These are phyloP conservation scores for Paracamarosporium sp. DNA, from an alignment of 2,329 filamentous ascomycete genomes.

Conservation along the genomic window DNA sequence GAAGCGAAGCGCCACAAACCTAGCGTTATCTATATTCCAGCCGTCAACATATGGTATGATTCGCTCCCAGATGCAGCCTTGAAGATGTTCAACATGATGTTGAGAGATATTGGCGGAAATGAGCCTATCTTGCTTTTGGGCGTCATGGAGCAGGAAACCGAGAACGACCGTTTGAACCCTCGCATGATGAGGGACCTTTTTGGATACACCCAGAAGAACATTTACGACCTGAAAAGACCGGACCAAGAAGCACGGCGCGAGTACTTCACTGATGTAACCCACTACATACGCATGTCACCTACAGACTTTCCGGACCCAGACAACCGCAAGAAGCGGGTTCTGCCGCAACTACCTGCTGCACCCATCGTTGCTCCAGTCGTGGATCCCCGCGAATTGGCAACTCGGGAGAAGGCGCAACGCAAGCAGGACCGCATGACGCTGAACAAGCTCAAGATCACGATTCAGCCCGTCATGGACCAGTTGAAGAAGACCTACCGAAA, in stretches of 20 bases:
- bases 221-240: slow-evolving; percentile 73
- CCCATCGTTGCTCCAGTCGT: slow-evolving; percentile 63
- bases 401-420: slow-evolving; percentile 80
- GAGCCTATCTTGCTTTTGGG: slow-evolving; percentile 89
- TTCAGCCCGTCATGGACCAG: slow-evolving; percentile 97
- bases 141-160: slow-evolving; percentile 75
- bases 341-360: slow-evolving; percentile 78
- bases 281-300: slow-evolving; percentile 80
- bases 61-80: slow-evolving; percentile 71
- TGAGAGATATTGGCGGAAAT: slow-evolving; percentile 83
- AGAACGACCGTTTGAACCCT: slow-evolving; percentile 62
- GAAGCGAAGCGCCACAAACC: slow-evolving; percentile 95
- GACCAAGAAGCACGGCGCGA: slow-evolving; percentile 71
- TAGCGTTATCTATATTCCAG: slow-evolving; percentile 92
- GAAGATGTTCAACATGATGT: slow-evolving; percentile 81
- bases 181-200: slow-evolving; percentile 80
- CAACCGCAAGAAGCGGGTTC: slow-evolving; percentile 82
- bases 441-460: slow-evolving; percentile 84
- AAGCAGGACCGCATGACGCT: slow-evolving; percentile 83
- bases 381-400: slow-evolving; percentile 68
- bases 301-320: slow-evolving; percentile 85
- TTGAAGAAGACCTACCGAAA: slow-evolving; percentile 89
- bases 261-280: slow-evolving; percentile 78
- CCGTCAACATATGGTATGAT: slow-evolving; percentile 85
- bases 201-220: slow-evolving; percentile 81